A percentile compares a stretch with the other conserved stretches of the same genome.
Evolutionary conservation across 2,329 filamentous ascomycete species (phyloP).

Genomic region (Onygenales sp.): DNA sequence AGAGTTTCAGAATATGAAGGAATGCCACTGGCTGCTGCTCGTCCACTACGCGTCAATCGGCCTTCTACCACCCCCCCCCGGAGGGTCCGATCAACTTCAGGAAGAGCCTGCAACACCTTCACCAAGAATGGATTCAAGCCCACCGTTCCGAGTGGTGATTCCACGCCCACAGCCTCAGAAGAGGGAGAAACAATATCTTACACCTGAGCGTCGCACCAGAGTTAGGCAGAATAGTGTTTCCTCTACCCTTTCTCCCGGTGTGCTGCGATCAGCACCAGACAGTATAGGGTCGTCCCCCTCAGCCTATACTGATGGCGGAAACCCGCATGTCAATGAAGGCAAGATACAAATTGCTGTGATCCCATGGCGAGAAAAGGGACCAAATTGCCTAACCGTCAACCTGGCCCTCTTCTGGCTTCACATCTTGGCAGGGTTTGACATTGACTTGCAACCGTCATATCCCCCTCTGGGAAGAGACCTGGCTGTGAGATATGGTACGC

Average conservation of each 20-base stretch:
- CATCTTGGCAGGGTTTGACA: constrained; percentile 4
- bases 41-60: neutral
- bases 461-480: constrained; percentile 1
- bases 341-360: neutral
- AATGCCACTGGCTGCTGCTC: neutral
- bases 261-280: neutral
- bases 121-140: neutral
- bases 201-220: neutral
- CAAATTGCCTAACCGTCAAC: constrained; percentile 3
- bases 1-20: constrained; percentile 3
- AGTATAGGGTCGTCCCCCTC: neutral
- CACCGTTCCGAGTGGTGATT: neutral
- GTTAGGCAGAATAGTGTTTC: neutral
- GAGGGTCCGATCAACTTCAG: neutral
- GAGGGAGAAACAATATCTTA: neutral
- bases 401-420: constrained; percentile 4
- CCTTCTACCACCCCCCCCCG: neutral
- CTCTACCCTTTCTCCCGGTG: neutral
- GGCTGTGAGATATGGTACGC: neutral
- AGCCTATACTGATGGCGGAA: constrained; percentile 1
- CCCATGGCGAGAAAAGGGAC: neutral
- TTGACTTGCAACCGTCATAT: constrained; percentile 1
- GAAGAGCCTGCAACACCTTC: neutral
- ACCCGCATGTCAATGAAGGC: constrained; percentile 1
- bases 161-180: neutral